These are phyloP conservation scores for Aspergillus bertholletiae DNA, from an alignment of 495 filamentous ascomycete species.

Conservation along the genomic window DNA sequence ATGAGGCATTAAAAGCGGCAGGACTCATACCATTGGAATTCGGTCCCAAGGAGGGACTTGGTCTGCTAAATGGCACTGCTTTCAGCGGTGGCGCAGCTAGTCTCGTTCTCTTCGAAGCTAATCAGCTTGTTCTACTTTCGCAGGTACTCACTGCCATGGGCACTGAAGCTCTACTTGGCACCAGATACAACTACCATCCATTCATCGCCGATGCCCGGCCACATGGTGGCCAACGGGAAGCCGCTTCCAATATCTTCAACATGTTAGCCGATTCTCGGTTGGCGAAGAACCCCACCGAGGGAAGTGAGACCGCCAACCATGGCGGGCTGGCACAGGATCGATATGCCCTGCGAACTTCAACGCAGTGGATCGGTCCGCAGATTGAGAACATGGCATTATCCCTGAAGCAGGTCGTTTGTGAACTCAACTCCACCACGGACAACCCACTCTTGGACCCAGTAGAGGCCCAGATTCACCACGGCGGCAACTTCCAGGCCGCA, in stretches of 20 bases:
- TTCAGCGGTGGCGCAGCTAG: constrained; percentile 50
- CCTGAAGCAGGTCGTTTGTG: constrained; percentile 48
- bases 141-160: constrained; percentile 53
- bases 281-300: constrained; percentile 7
- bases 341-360: constrained; percentile 56
- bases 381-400: constrained; percentile 58
- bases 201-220: constrained; percentile 58
- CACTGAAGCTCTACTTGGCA: constrained; percentile 48
- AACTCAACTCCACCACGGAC: constrained; percentile 63
- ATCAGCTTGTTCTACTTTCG: constrained; percentile 52
- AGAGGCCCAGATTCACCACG: constrained; percentile 40
- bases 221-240: constrained; percentile 59
- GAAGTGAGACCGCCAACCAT: not conserved
- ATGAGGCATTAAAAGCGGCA: constrained; percentile 11
- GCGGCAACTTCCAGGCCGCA: constrained; percentile 62
- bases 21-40: constrained; percentile 18
- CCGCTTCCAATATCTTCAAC: constrained; percentile 48
- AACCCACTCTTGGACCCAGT: constrained; percentile 56
- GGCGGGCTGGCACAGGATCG: constrained; percentile 55
- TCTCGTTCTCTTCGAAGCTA: constrained; percentile 54
- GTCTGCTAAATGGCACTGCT: constrained; percentile 64
- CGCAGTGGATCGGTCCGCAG: constrained; percentile 64
- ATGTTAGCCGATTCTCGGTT: constrained; percentile 44
- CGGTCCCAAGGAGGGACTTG: constrained; percentile 53
- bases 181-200: constrained; percentile 51